Percentiles rank a stretch among this genome's conserved stretches.
Evolutionary conservation across 202 grass and related monocot species (phyloP).

Genomic region (Eragrostis tef): DNA sequence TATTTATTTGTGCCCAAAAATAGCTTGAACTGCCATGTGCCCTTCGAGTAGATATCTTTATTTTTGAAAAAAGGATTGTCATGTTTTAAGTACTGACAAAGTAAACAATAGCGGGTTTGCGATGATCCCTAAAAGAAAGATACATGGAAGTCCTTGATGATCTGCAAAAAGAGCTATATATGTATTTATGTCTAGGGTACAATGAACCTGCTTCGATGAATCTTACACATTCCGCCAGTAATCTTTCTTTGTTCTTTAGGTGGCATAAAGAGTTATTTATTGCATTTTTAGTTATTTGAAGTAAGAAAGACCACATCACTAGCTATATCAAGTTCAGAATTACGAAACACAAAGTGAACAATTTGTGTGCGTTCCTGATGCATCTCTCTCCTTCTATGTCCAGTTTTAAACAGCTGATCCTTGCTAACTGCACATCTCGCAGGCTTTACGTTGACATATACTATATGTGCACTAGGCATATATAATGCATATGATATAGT

Average conservation of each 20-base stretch:
- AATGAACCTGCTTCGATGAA: background rate
- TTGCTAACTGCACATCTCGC: slow-evolving; percentile 16
- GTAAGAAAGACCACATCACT: background rate
- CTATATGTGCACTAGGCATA: background rate
- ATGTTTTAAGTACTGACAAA: slow-evolving; percentile 3
- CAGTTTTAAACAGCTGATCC: background rate
- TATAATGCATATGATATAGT: slow-evolving; percentile 27
- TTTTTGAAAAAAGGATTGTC: background rate
- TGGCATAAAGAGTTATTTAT: slow-evolving; percentile 13
- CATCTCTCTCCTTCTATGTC: background rate
- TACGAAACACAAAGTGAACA: background rate
- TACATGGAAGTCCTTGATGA: background rate
- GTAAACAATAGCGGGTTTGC: background rate
- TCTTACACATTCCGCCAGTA: background rate
- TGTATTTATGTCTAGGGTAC: slow-evolving; percentile 5
- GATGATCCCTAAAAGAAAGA: slow-evolving; percentile 11
- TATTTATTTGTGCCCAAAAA: background rate
- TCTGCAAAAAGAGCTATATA: background rate
- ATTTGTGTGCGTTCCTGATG: background rate
- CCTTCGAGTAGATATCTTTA: background rate
- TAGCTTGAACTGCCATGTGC: background rate
- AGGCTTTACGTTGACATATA: slow-evolving; percentile 28
- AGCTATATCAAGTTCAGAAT: background rate
- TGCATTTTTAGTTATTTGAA: background rate
- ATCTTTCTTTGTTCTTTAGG: background rate